These are phyloP conservation scores for Acanthochlamys bracteata DNA, from an alignment of 106 monocot species.

Conservation along the genomic window DNA sequence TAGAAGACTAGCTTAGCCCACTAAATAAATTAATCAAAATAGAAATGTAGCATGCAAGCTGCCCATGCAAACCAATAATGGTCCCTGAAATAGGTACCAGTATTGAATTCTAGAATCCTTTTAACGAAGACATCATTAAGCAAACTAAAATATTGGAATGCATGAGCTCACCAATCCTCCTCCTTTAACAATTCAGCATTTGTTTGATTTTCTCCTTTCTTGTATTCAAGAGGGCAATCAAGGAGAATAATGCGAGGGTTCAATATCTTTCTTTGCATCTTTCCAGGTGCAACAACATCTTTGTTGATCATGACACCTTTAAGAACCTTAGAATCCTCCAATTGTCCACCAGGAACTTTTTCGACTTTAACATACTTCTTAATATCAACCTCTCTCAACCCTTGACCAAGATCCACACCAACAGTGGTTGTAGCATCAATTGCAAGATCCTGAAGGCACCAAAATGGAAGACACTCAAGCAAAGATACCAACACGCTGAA, in stretches of 20 bases:
- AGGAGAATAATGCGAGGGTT: constrained; percentile 94
- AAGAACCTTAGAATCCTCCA: constrained; percentile 90
- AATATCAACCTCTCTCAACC: constrained; percentile 78
- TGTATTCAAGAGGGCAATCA: constrained; percentile 95
- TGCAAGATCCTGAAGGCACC: constrained; percentile 71
- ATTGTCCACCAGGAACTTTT: constrained; percentile 94
- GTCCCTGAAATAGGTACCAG: too few relatives aligned
- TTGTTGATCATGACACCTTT: constrained; percentile 96
- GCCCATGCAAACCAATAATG: too few relatives aligned
- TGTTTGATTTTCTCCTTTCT: constrained; percentile 98
- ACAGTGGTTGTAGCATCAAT: constrained; percentile 86
- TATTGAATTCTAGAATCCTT: too few relatives aligned
- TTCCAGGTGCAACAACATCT: constrained; percentile 96
- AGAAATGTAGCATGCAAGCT: too few relatives aligned
- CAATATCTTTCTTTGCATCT: constrained; percentile 86
- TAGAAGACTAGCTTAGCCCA: too few relatives aligned
- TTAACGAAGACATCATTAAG: neutral
- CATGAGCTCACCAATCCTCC: constrained; percentile 77
- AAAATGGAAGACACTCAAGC: neutral
- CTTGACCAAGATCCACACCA: constrained; percentile 95
- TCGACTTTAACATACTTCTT: constrained; percentile 97
- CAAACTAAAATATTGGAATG: neutral
- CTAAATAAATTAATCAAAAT: too few relatives aligned
- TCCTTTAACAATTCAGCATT: constrained; percentile 93
- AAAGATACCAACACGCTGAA: neutral